A percentile compares a stretch with the other conserved stretches of the same genome.
These are phyloP conservation scores for Tillandsia fasciculata DNA, from an alignment of 176 grass and related monocot species.

Conservation along the genomic window DNA sequence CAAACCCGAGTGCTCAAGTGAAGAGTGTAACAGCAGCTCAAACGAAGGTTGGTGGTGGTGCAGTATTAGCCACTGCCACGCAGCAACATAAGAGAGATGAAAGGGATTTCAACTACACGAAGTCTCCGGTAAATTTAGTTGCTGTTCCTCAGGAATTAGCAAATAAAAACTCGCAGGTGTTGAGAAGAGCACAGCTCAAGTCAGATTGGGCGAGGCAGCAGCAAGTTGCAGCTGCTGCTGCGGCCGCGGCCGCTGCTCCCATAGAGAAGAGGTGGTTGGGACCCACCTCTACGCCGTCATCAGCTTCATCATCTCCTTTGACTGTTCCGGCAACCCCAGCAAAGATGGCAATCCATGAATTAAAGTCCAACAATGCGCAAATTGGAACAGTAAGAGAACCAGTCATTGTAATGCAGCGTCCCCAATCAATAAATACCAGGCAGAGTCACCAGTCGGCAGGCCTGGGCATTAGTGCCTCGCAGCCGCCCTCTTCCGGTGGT, in stretches of 20 bases:
- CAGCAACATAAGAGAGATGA: slow-evolving; percentile 68
- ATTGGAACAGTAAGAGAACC: slow-evolving; percentile 56
- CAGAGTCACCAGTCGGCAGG: slow-evolving; percentile 71
- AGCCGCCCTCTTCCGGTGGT: slow-evolving; percentile 34
- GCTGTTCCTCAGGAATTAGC: slow-evolving; percentile 41
- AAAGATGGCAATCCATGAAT: slow-evolving; percentile 31
- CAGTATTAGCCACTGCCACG: background rate
- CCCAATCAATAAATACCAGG: slow-evolving; percentile 47
- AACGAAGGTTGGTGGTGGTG: slow-evolving; percentile 39
- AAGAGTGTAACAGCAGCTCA: slow-evolving; percentile 29
- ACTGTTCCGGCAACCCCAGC: slow-evolving; percentile 55
- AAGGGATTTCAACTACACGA: slow-evolving; percentile 60
- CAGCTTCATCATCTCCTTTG: slow-evolving; percentile 43
- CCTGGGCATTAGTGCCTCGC: slow-evolving; percentile 36
- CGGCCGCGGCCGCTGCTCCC: slow-evolving; percentile 11
- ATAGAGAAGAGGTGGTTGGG: slow-evolving; percentile 57
- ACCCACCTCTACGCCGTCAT: slow-evolving; percentile 40
- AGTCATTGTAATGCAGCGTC: slow-evolving; percentile 81
- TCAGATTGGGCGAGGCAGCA: slow-evolving; percentile 44
- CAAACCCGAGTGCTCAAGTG: slow-evolving; percentile 17
- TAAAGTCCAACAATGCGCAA: slow-evolving; percentile 38
- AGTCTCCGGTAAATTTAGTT: slow-evolving; percentile 32
- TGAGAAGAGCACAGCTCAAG: slow-evolving; percentile 36
- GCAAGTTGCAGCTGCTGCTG: background rate
- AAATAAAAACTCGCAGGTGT: slow-evolving; percentile 55